phyloP scores from a whole-genome alignment of 1,284 basidiomycete genomes.

The Porodaedalea pini region DNA sequence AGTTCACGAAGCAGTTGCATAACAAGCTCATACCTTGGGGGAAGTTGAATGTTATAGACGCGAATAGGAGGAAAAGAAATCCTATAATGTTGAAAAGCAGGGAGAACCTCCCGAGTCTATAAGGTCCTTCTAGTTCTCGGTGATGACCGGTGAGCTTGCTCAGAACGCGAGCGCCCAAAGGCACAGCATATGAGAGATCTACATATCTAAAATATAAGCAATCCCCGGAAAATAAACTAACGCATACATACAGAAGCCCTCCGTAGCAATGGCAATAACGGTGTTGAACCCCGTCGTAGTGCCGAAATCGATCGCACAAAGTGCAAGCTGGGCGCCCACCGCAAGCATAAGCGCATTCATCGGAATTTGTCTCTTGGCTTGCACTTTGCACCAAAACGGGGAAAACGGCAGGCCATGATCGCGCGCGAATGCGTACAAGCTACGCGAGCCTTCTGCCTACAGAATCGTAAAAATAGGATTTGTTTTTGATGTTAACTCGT shows the following conservation, averaged over 20 bases:
- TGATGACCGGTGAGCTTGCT: constrained; percentile 14
- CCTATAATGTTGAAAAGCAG: constrained; percentile 13
- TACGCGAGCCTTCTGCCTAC: constrained; percentile 19
- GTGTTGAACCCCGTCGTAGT: constrained; percentile 20
- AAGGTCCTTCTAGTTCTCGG: constrained; percentile 15
- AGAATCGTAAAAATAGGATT: not conserved
- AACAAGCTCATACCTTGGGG: constrained; percentile 11
- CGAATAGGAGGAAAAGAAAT: constrained; percentile 20
- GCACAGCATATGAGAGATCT: constrained; percentile 20
- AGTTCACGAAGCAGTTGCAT: not conserved
- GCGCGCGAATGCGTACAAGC: constrained; percentile 20
- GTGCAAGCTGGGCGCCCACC: constrained; percentile 13
- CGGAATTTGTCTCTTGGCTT: constrained; percentile 10
- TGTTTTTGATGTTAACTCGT: too few species aligned
- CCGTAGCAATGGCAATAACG: constrained; percentile 20
- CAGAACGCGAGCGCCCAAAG: constrained; percentile 15
- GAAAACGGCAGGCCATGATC: constrained; percentile 20
- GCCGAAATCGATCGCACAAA: constrained; percentile 21
- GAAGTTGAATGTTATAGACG: constrained; percentile 21
- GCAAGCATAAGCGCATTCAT: constrained; percentile 18
- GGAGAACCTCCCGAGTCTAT: constrained; percentile 12
- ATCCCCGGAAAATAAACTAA: not conserved
- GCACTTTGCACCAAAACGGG: constrained; percentile 15
- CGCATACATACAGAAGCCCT: constrained; percentile 17
- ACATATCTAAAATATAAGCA: not conserved